Evolutionary conservation across 2,329 filamentous ascomycete species (phyloP).

Genomic region (Penicillium nordicum): DNA sequence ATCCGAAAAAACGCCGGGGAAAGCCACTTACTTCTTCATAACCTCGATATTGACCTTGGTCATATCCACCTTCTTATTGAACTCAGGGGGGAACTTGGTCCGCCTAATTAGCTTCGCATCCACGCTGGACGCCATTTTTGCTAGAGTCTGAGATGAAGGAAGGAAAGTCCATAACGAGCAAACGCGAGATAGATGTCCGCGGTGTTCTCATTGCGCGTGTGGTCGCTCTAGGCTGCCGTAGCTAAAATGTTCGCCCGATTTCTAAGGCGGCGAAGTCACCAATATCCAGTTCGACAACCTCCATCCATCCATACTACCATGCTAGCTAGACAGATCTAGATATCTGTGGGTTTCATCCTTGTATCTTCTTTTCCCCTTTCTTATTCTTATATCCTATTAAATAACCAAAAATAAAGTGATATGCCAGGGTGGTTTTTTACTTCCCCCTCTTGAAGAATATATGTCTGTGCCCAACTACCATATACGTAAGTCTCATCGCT

Average conservation of each 20-base stretch:
- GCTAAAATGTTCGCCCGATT: too few species aligned
- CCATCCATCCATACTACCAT: neutral
- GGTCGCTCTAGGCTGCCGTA: neutral
- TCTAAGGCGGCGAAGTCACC: neutral
- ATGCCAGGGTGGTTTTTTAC: neutral
- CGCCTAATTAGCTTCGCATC: conserved; percentile 85
- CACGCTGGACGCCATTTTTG: conserved; percentile 72
- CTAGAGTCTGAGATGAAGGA: neutral
- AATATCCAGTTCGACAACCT: neutral
- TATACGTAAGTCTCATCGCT: neutral
- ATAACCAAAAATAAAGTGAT: neutral
- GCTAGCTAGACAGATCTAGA: neutral
- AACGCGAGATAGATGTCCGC: neutral
- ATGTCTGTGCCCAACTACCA: neutral
- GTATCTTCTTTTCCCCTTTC: accelerated
- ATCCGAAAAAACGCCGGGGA: conserved; percentile 10
- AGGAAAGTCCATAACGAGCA: neutral
- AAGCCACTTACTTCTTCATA: conserved; percentile 78
- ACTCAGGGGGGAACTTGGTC: conserved; percentile 91
- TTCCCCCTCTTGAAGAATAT: neutral
- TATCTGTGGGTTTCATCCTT: too few species aligned
- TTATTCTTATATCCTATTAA: neutral
- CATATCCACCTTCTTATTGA: conserved; percentile 95
- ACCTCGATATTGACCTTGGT: conserved; percentile 94
- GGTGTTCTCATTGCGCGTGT: neutral